phyloP scores from a whole-genome alignment of 257 asterid species.

The Fraxinus americana region DNA sequence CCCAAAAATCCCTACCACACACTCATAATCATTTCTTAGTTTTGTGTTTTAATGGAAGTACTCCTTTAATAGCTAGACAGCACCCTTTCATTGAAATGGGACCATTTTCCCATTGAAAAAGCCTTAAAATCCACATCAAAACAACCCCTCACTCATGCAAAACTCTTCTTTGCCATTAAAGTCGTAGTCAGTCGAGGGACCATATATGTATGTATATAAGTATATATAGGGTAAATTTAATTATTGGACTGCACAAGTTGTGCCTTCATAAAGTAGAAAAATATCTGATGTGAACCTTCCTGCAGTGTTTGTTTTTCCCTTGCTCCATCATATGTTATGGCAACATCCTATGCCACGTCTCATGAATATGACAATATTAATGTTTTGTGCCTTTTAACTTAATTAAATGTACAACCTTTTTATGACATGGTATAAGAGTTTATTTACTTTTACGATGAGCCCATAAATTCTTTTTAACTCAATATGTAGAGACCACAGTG shows the following conservation, averaged over 20 bases:
- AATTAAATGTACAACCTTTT: neutral
- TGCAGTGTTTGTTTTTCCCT: constrained; percentile 21
- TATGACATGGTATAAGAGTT: neutral
- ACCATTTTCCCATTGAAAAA: constrained; percentile 24
- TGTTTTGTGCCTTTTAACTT: neutral
- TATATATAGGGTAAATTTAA: neutral
- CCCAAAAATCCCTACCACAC: no score
- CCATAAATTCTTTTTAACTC: neutral
- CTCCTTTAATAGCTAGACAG: constrained; percentile 21
- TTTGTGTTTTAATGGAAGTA: constrained; percentile 27
- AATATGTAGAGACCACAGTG: no score
- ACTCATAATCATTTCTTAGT: constrained; percentile 9
- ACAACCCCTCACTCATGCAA: constrained; percentile 44
- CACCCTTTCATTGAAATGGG: constrained; percentile 33
- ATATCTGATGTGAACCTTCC: constrained; percentile 17
- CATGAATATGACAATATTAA: neutral
- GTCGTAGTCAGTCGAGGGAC: constrained; percentile 43
- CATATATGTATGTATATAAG: constrained; percentile 21
- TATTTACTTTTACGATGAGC: neutral
- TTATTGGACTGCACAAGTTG: constrained; percentile 14
- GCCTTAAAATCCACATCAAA: constrained; percentile 31
- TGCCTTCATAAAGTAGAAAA: constrained; percentile 23
- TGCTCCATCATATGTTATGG: constrained; percentile 1
- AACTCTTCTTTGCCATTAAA: constrained; percentile 43
- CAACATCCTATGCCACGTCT: neutral